Evolutionary conservation across 352 stramenopile species (phyloP).

Genomic region (Phytopythium delawarense): DNA sequence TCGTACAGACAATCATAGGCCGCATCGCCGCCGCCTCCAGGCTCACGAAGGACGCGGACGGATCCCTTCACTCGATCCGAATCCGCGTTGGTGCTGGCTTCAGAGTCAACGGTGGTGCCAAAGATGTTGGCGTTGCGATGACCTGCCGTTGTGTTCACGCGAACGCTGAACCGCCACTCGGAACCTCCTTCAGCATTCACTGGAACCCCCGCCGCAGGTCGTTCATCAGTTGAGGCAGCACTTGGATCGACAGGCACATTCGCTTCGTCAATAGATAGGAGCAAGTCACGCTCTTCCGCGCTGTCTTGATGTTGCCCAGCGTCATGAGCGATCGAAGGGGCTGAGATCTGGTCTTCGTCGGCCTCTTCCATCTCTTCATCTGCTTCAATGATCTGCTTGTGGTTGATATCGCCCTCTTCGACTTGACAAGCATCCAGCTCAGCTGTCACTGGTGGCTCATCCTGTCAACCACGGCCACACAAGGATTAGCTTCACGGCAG

Average conservation of each 20-base stretch:
- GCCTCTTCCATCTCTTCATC: neutral
- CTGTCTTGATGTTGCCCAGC: neutral
- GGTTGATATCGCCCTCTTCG: neutral
- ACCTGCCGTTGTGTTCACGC: conserved; percentile 26
- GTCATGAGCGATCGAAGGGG: neutral
- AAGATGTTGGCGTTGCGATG: conserved; percentile 20
- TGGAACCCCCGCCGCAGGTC: neutral
- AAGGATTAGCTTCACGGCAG: neutral
- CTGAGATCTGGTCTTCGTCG: neutral
- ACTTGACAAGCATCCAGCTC: neutral
- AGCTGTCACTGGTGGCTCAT: neutral
- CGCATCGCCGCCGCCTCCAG: conserved; percentile 25
- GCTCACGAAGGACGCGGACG: conserved; percentile 34
- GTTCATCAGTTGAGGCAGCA: neutral
- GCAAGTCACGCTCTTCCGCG: neutral
- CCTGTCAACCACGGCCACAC: neutral
- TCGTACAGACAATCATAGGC: conserved; percentile 30
- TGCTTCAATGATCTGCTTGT: neutral
- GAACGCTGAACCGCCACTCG: conserved; percentile 13
- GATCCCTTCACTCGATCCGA: neutral
- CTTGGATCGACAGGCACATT: neutral
- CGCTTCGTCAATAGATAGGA: neutral
- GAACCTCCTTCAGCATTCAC: neutral
- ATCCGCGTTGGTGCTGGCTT: neutral
- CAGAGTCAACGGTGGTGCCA: neutral